These are phyloP conservation scores for Colletotrichum shisoi DNA, from an alignment of 2,329 filamentous ascomycete species.

Conservation along the genomic window DNA sequence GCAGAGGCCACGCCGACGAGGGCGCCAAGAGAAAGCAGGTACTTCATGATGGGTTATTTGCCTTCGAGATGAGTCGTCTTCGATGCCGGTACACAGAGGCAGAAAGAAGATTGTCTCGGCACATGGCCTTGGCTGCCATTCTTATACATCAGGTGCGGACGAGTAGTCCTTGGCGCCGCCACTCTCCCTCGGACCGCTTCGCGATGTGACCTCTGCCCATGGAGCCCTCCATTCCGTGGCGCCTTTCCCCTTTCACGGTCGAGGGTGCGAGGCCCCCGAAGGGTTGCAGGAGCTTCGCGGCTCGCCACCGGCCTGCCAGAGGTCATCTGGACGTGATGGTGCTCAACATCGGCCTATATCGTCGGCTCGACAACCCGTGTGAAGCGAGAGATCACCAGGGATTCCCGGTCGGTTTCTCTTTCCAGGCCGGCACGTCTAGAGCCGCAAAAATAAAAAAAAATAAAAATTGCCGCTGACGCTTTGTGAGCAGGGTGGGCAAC, in stretches of 20 bases:
- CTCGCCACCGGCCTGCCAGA: constrained; percentile 6
- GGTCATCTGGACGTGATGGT: background rate
- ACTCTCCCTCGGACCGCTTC: background rate
- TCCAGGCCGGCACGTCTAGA: constrained; percentile 19
- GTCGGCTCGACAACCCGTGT: background rate
- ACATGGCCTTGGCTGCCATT: constrained; percentile 16
- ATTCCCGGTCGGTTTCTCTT: background rate
- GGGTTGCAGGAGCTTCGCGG: background rate
- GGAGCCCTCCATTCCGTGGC: constrained; percentile 27
- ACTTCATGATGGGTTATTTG: constrained; percentile 24
- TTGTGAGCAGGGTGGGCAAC: constrained; percentile 1
- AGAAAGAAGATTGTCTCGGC: constrained; percentile 3
- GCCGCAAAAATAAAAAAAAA: constrained; percentile 30
- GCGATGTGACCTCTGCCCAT: background rate
- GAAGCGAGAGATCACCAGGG: background rate
- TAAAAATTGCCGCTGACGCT: background rate
- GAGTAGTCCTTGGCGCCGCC: no score
- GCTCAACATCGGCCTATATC: background rate
- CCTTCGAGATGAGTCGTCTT: background rate
- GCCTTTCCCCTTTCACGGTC: constrained; percentile 25
- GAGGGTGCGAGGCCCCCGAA: constrained; percentile 2
- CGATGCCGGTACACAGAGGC: constrained; percentile 3
- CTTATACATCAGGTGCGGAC: constrained; percentile 16
- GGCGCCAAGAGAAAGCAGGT: constrained; percentile 15
- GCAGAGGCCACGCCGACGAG: constrained; percentile 29